These are phyloP conservation scores for Panicum miliaceum DNA, from an alignment of 176 grass and related monocot genomes.

Conservation along the genomic window DNA sequence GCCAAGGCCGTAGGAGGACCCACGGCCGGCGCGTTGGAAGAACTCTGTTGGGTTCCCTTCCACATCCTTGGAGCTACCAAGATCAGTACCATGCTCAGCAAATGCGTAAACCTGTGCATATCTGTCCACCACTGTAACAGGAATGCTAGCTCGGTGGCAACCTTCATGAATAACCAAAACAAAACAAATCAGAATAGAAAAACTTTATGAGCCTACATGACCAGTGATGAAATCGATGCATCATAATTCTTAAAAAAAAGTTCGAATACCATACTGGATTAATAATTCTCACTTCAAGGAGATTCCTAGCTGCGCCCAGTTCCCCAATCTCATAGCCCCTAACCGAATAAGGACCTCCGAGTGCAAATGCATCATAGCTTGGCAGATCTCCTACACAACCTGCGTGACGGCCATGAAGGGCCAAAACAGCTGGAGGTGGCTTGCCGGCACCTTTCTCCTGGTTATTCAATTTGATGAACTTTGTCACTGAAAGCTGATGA, in stretches of 20 bases:
- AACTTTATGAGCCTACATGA: too few species aligned
- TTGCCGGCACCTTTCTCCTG: constrained; percentile 72
- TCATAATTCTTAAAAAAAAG: neutral
- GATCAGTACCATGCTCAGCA: constrained; percentile 78
- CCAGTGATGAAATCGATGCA: neutral
- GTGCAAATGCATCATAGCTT: constrained; percentile 66
- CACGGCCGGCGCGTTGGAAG: constrained; percentile 68
- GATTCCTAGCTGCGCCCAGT: constrained; percentile 75
- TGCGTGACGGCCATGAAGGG: constrained; percentile 84
- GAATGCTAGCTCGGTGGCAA: constrained; percentile 72
- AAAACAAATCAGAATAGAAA: neutral
- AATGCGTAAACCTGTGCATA: constrained; percentile 64
- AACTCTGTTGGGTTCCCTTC: constrained; percentile 93
- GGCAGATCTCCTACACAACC: constrained; percentile 66
- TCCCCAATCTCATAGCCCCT: constrained; percentile 61
- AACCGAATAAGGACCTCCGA: constrained; percentile 61
- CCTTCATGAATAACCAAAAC: constrained; percentile 34
- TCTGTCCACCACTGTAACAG: constrained; percentile 50
- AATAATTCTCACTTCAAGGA: constrained; percentile 68
- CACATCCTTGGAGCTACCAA: constrained; percentile 90
- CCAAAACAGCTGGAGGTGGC: constrained; percentile 74
- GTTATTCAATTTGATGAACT: constrained; percentile 84
- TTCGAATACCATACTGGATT: neutral
- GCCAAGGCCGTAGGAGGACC: constrained; percentile 83
- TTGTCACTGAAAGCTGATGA: constrained; percentile 76